Evolutionary conservation across 352 stramenopile species (phyloP).

Genomic region (Halophytophthora batemanensis): DNA sequence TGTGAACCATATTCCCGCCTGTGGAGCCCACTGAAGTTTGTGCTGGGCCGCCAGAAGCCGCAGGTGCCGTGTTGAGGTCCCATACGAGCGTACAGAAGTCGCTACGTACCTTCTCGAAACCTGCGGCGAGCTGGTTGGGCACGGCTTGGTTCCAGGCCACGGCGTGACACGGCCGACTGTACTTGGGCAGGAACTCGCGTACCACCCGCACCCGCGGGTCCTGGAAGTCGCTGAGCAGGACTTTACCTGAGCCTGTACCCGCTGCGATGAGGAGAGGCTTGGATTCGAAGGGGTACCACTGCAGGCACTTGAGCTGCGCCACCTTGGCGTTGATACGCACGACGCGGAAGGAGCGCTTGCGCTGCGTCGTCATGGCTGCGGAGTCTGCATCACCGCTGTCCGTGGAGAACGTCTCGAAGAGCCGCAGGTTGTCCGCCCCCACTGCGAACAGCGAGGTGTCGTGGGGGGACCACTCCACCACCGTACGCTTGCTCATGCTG

Average conservation of each 20-base stretch:
- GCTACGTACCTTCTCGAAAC: slow-evolving; percentile 86
- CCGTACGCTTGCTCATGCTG: slow-evolving; percentile 70
- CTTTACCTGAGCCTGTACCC: slow-evolving; percentile 71
- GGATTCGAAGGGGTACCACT: slow-evolving; percentile 77
- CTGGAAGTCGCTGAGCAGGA: slow-evolving; percentile 81
- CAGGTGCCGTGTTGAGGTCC: slow-evolving; percentile 63
- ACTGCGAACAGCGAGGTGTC: slow-evolving; percentile 82
- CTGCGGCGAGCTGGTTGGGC: slow-evolving; percentile 72
- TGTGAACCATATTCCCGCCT: slow-evolving; percentile 14
- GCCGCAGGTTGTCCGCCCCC: slow-evolving; percentile 72
- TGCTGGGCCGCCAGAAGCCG: not conserved
- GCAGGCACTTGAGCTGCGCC: slow-evolving; percentile 78
- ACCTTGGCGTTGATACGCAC: slow-evolving; percentile 79
- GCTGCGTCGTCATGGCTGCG: slow-evolving; percentile 51
- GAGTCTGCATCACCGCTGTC: slow-evolving; percentile 5
- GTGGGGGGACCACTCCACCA: slow-evolving; percentile 85
- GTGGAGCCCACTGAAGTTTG: no score
- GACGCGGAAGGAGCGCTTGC: slow-evolving; percentile 80
- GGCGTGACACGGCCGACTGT: slow-evolving; percentile 77
- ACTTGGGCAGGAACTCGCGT: slow-evolving; percentile 79
- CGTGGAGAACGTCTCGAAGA: slow-evolving; percentile 65
- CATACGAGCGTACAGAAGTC: slow-evolving; percentile 85
- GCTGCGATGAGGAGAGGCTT: slow-evolving; percentile 76
- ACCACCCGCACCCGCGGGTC: slow-evolving; percentile 57
- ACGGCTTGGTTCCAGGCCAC: slow-evolving; percentile 79